These are phyloP conservation scores for Gossypium mustelinum DNA, from an alignment of 345 rosid species.

Conservation along the genomic window DNA sequence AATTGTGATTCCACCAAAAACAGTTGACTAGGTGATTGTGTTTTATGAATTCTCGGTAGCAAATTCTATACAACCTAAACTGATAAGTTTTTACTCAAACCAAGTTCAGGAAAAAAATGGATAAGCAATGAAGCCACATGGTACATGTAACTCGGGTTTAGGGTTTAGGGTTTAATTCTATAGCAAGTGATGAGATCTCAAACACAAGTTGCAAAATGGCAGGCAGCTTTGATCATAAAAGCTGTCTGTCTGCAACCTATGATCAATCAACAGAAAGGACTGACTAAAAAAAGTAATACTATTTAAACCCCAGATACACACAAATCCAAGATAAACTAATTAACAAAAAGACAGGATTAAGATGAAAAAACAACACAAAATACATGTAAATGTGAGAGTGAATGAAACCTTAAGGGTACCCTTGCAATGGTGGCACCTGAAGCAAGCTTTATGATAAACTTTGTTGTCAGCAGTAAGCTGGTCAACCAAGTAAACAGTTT, in stretches of 20 bases:
- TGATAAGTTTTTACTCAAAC: neutral
- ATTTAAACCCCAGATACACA: neutral
- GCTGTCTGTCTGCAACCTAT: neutral
- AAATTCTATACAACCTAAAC: neutral
- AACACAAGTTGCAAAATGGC: neutral
- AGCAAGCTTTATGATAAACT: slow-evolving; percentile 47
- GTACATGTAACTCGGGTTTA: too few relatives aligned
- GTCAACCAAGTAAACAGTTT: slow-evolving; percentile 50
- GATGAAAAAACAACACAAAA: neutral
- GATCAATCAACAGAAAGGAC: slow-evolving; percentile 10
- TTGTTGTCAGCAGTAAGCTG: slow-evolving; percentile 45
- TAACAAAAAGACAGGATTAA: neutral
- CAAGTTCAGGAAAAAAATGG: neutral
- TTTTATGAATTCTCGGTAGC: neutral
- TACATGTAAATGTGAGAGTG: neutral
- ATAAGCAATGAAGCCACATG: neutral
- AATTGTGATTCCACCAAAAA: neutral
- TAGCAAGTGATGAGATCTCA: slow-evolving; percentile 8
- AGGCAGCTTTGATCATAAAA: slow-evolving; percentile 1
- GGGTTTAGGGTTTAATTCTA: neutral
- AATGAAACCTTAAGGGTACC: slow-evolving; percentile 44
- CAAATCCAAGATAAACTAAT: neutral
- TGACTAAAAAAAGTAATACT: slow-evolving; percentile 2
- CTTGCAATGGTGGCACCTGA: slow-evolving; percentile 55
- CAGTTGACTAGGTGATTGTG: neutral